Conservation (phyloP, 1,139 yeast genomes). For the Nematodospora anomalae region DNA sequence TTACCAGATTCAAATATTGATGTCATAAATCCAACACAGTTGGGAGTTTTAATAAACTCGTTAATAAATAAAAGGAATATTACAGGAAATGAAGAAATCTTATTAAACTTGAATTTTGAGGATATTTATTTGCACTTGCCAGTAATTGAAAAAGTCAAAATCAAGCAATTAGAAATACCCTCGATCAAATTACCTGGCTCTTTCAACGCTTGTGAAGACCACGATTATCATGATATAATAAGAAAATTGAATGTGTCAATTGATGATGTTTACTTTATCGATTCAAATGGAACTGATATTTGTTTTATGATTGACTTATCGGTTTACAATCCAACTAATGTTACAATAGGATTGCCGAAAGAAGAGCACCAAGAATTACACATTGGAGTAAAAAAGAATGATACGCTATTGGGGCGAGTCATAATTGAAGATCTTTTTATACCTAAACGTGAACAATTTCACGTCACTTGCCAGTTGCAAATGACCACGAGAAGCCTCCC, state of each 20-base stretch:
- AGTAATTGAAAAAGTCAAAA: slow-evolving; percentile 18
- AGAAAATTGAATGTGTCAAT: slow-evolving; percentile 23
- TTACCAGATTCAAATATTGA: slow-evolving; percentile 16
- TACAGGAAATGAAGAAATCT: slow-evolving; percentile 8
- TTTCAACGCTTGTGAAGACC: background rate
- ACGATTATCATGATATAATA: slow-evolving; percentile 14
- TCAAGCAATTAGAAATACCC: slow-evolving; percentile 19
- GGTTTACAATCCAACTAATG: slow-evolving; percentile 36
- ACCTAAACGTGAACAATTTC: slow-evolving; percentile 18
- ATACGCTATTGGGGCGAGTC: slow-evolving; percentile 20
- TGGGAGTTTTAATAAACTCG: slow-evolving; percentile 19
- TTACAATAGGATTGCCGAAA: slow-evolving; percentile 23
- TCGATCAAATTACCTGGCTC: slow-evolving; percentile 4
- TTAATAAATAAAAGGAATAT: slow-evolving; percentile 12
- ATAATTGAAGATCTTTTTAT: slow-evolving; percentile 18
- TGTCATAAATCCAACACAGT: slow-evolving; percentile 14
- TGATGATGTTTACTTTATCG: slow-evolving; percentile 23
- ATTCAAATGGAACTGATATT: slow-evolving; percentile 22
- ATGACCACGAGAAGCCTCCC: slow-evolving; percentile 8
- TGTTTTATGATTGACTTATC: slow-evolving; percentile 32
- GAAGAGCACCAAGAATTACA: slow-evolving; percentile 15
- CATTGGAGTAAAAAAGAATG: slow-evolving; percentile 20
- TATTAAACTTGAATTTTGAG: slow-evolving; percentile 17
- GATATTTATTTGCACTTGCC: slow-evolving; percentile 24
- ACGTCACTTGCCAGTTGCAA: slow-evolving; percentile 17